Conservation (phyloP, 2,329 filamentous ascomycete genomes). For the Nakataea oryzae region DNA sequence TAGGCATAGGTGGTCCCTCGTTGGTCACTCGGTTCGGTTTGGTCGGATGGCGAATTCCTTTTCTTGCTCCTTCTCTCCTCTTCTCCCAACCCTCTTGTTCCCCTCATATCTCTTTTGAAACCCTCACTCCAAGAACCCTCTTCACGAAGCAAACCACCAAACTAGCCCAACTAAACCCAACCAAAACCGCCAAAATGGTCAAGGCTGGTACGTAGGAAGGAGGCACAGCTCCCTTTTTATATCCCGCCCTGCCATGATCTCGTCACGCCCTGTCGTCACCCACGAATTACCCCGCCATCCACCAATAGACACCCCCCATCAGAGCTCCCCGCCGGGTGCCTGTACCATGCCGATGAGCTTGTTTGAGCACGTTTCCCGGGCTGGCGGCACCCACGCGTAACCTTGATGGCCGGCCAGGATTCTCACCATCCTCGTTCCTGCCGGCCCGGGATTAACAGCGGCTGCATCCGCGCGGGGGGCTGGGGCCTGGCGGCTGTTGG, state of each 20-base stretch:
- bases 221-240: neutral
- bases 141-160: constrained; percentile 2
- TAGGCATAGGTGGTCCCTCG: neutral
- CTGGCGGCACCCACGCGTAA: constrained; percentile 8
- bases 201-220: constrained; percentile 64
- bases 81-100: neutral
- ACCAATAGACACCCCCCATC: neutral
- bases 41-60: neutral
- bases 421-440: neutral
- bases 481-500: neutral
- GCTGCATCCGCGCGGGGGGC: neutral
- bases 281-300: constrained; percentile 9
- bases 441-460: neutral
- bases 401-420: neutral
- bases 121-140: neutral
- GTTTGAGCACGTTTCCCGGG: constrained; percentile 48
- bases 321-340: neutral
- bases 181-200: constrained; percentile 74
- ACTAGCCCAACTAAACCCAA: constrained; percentile 13
- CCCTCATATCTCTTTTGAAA: neutral
- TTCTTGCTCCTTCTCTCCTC: constrained; percentile 1
- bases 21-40: neutral
- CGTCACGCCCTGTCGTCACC: neutral
- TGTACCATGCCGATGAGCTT: constrained; percentile 25
- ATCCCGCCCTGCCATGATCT: neutral